These are phyloP conservation scores for Helicostylum pulchrum DNA, from an alignment of 192 early-diverging fungal species.

Conservation along the genomic window DNA sequence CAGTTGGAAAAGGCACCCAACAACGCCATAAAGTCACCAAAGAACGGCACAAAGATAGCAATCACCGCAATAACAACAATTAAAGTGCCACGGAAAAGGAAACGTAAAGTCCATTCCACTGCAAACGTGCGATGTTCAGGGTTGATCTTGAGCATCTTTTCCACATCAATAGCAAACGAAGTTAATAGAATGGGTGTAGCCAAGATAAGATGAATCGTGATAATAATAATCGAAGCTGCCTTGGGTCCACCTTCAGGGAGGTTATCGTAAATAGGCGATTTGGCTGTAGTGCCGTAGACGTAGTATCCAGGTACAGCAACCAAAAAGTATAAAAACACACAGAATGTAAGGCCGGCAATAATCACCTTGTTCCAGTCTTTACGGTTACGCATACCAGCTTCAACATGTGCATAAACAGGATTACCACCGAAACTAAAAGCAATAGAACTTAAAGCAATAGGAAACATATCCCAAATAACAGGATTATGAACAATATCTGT, in stretches of 20 bases:
- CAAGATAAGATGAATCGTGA: conserved; percentile 73
- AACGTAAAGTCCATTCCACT: conserved; percentile 49
- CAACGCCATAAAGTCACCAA: conserved; percentile 73
- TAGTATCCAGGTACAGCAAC: conserved; percentile 68
- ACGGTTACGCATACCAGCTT: conserved; percentile 67
- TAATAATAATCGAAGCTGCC: conserved; percentile 63
- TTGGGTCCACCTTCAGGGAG: conserved; percentile 55
- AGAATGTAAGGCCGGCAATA: conserved; percentile 49
- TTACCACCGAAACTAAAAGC: conserved; percentile 50
- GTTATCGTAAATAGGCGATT: conserved; percentile 64
- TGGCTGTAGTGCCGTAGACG: conserved; percentile 57
- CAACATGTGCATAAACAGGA: conserved; percentile 76
- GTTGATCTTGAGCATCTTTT: conserved; percentile 51
- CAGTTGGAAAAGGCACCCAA: conserved; percentile 70
- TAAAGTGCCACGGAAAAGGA: conserved; percentile 51
- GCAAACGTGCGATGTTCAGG: conserved; percentile 30
- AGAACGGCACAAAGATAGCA: conserved; percentile 68
- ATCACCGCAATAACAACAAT: conserved; percentile 48
- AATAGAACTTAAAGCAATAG: conserved; percentile 74
- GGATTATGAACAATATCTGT: conserved; percentile 38
- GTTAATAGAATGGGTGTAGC: conserved; percentile 73
- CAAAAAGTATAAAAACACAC: conserved; percentile 62
- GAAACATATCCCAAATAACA: conserved; percentile 65
- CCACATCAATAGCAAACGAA: conserved; percentile 63
- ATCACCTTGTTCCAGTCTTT: conserved; percentile 64